These are phyloP conservation scores for Rhizophagus sp. DNA, from an alignment of 192 early-diverging fungal genomes.

Conservation along the genomic window DNA sequence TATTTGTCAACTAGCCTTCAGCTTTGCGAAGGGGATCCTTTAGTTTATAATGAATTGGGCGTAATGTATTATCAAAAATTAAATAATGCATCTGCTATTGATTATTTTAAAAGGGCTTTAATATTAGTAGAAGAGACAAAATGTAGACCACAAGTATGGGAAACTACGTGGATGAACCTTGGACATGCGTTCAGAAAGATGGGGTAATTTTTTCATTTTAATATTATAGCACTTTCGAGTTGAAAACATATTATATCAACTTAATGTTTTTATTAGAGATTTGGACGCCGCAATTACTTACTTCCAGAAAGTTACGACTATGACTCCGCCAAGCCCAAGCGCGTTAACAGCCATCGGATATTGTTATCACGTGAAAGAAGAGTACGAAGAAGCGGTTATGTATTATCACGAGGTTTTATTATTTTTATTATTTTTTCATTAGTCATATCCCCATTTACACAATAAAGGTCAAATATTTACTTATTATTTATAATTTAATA, in stretches of 20 bases:
- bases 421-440: not conserved
- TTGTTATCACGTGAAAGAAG: constrained; percentile 16
- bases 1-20: constrained; percentile 54
- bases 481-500: not conserved
- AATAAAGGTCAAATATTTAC: not conserved
- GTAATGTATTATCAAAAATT: constrained; percentile 53
- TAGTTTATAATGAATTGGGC: constrained; percentile 74
- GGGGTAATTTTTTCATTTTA: constrained; percentile 41
- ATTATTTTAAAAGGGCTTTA: constrained; percentile 55
- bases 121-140: constrained; percentile 48
- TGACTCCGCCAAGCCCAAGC: constrained; percentile 45
- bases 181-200: constrained; percentile 66
- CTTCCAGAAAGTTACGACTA: constrained; percentile 41
- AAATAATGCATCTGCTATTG: constrained; percentile 55
- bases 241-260: no score
- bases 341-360: constrained; percentile 36
- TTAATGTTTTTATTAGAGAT: constrained; percentile 31
- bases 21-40: constrained; percentile 64
- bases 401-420: constrained; percentile 15
- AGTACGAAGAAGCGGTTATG: not conserved
- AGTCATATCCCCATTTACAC: not conserved
- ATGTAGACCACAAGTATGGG: constrained; percentile 55
- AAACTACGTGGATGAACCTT: constrained; percentile 65
- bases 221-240: no score
- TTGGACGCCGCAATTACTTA: constrained; percentile 40